A percentile compares a stretch with the other conserved stretches of the same genome.
Evolutionary conservation across 2,329 filamentous ascomycete species (phyloP).

Genomic region (Paramyrothecium roridum): DNA sequence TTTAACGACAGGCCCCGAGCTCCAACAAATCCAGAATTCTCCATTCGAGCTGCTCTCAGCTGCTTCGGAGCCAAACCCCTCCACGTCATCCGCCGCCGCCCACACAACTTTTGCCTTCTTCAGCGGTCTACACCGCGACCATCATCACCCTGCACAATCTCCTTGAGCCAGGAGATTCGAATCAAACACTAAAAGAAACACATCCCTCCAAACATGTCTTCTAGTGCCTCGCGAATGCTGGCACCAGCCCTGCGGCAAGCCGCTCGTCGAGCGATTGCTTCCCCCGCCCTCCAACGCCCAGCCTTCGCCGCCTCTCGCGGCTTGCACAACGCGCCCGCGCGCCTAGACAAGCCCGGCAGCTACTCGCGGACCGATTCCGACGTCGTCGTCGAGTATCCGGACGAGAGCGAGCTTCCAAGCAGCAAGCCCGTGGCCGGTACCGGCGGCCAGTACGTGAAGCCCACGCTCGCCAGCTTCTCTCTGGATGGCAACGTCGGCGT

Average conservation of each 20-base stretch:
- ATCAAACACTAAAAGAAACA: slow-evolving; percentile 1
- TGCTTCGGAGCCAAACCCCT: no score
- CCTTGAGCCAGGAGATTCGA: not conserved
- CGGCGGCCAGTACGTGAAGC: slow-evolving; percentile 78
- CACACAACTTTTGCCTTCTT: no score
- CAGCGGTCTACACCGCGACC: no score
- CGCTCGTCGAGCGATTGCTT: slow-evolving; percentile 17
- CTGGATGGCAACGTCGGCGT: slow-evolving; percentile 80
- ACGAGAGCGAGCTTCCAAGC: slow-evolving; percentile 68
- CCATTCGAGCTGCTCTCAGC: no score
- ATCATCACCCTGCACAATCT: no score
- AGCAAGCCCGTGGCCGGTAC: slow-evolving; percentile 70
- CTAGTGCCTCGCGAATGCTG: slow-evolving; percentile 11
- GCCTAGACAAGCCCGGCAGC: slow-evolving; percentile 51
- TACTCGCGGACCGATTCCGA: slow-evolving; percentile 78
- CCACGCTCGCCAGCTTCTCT: slow-evolving; percentile 82
- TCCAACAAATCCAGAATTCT: no score
- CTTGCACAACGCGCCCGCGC: slow-evolving; percentile 28
- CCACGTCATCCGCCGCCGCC: no score
- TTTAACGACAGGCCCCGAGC: not conserved
- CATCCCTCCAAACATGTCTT: slow-evolving; percentile 11
- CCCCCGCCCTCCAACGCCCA: slow-evolving; percentile 5
- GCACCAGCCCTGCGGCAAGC: slow-evolving; percentile 23
- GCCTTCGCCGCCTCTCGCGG: slow-evolving; percentile 18
- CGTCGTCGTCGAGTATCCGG: slow-evolving; percentile 76